Evolutionary conservation across 805 yeast species (phyloP), one percentile per base, ranked within the genome.

Genomic region (Candida pini): DNA sequence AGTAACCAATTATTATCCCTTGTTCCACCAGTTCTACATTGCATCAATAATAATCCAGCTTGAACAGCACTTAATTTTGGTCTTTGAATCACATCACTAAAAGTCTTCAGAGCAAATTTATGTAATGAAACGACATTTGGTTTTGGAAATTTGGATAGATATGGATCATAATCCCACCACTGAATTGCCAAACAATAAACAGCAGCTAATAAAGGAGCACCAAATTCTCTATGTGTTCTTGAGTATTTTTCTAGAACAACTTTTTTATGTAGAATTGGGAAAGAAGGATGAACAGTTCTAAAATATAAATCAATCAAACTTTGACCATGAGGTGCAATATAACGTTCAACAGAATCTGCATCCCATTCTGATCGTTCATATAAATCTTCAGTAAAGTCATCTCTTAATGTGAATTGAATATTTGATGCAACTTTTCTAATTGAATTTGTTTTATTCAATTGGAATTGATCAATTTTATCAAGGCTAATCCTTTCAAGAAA

Each of bases 111-210:
- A 1, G 95, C 86, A 40, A 85, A 71, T 39, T 78, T 74, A 48
- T 78, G 79, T 36, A 90, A 61, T 2, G 78, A 76, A 8, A 72
- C 74, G 4, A 76, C 78, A 54, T 86, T 82, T 0, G 97, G 97
- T 45, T 85, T 83, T 0, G 88, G 79, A 35, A 73, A 76, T 16
- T 84, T 76, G 33, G 86, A 74, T 34, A 89, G 64, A 40, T 74
- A 78, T 2, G 94, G 83, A 49, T 80, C 89, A 54, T 79, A 80
- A 45, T 85, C 90, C 97, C 97, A 89, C 94, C 95, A 87, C 54
- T 86, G 90, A 28, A 85, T 71, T 0, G 97, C 95, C 38, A 89
- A 63, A 8, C 84, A 76, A 53, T 90, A 90, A 2, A 90, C 95
- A 0, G 96, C 84, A 0, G 97, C 97, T 30, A 90, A 63, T 32